Conservation (phyloP, 441 rosid genomes). For the Syzygium malaccense region DNA sequence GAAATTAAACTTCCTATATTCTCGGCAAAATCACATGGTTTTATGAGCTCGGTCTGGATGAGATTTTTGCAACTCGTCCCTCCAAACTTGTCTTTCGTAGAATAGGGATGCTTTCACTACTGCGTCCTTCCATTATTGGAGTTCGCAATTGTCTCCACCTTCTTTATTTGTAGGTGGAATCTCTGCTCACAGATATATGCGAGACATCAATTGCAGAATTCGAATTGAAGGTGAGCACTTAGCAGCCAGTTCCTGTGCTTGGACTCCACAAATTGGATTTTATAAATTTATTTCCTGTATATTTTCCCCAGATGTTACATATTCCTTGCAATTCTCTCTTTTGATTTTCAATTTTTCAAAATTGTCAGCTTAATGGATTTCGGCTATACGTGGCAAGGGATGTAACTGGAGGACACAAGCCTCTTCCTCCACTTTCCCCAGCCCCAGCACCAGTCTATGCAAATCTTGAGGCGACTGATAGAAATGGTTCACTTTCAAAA, state of each 20-base stretch:
- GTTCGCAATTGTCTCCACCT: background rate
- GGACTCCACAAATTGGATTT: background rate
- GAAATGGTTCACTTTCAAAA: constrained; percentile 44
- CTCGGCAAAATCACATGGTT: background rate
- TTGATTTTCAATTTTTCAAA: constrained; percentile 6
- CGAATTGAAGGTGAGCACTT: constrained; percentile 59
- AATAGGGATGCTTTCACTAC: background rate
- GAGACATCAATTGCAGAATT: constrained; percentile 71
- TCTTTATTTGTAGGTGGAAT: constrained; percentile 49
- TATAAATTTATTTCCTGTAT: background rate
- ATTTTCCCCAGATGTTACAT: background rate
- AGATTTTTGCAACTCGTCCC: background rate
- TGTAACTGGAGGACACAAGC: constrained; percentile 23
- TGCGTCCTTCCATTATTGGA: background rate
- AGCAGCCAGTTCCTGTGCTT: background rate
- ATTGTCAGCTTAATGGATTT: constrained; percentile 68
- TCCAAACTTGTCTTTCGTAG: background rate
- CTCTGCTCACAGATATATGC: constrained; percentile 58
- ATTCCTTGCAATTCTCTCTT: background rate
- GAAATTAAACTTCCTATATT: background rate
- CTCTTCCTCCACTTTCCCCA: constrained; percentile 21
- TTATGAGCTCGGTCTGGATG: background rate
- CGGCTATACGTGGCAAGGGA: constrained; percentile 54
- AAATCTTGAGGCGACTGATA: constrained; percentile 15
- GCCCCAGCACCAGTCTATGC: constrained; percentile 26